Evolutionary conservation across 1,284 basidiomycete genomes (phyloP), one percentile per base, ranked within the genome.

Genomic region (Flammula alnicola): DNA sequence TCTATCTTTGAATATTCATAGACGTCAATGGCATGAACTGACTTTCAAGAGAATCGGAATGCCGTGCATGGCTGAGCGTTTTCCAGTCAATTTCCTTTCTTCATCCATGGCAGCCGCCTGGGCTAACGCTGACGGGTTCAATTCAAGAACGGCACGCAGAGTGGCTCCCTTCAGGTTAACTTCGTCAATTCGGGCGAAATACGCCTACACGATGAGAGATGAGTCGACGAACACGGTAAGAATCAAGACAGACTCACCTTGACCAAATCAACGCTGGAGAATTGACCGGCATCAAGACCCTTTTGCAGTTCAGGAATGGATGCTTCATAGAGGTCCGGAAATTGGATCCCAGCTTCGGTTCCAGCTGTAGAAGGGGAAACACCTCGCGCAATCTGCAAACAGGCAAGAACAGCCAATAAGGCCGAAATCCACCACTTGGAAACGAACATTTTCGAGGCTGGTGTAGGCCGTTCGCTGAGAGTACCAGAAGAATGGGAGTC

Each of bases 1-100:
- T 30, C 40, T 16, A 20, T 42, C 4, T 23, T 4, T 8, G 9
- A 8, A 16, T 32, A 3, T 5, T 8, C n/a, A 12, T 26, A 17
- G 9, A 29, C 10, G 30, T 14, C 23, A 3, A 17, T 29, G 31
- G 3, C 16, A n/a, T 25, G 17, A n/a, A 32, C 49, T 16, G 23
- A 72, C 86, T 66, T 90, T 90, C 46, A 90, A 58, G 2, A 88
- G 66, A 33, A 89, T 72, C 0, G 87, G 87, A 23, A 90, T 86
- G 0, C 87, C 87, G 58, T 89, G 86, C 32, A 90, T 64, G 1
- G 66, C 58, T n/a, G 84, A 75, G 8, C 84, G 72, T 5, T 71
- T 68, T 1, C 82, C 80, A 0, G 60, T 69, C 1, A 44, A 39
- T 17, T 67, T 66, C 2, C 86, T 72, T 58, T 88, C 85, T 1